phyloP scores from a whole-genome alignment of 2,329 filamentous ascomycete species.

The Pyrenochaeta sp. region DNA sequence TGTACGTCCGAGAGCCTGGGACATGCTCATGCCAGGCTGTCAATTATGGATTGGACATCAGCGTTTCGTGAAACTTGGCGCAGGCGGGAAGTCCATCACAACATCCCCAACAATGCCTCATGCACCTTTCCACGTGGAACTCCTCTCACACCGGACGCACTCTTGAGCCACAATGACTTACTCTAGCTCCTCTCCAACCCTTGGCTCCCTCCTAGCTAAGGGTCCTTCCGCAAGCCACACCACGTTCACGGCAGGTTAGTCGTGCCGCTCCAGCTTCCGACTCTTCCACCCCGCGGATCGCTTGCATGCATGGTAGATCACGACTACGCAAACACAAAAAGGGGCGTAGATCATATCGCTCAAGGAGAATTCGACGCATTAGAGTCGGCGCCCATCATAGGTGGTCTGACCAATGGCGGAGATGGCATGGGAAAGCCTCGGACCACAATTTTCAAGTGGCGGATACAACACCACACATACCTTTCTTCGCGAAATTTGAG shows the following conservation, averaged over 20 bases:
- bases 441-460: too few species aligned
- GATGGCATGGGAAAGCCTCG: too few species aligned
- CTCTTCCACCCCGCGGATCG: slow-evolving; percentile 14
- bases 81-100: too few species aligned
- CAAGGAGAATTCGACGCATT: too few species aligned
- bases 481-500: too few species aligned
- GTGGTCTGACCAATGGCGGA: too few species aligned
- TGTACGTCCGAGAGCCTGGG: too few species aligned
- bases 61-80: too few species aligned
- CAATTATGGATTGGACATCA: too few species aligned
- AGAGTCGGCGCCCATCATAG: too few species aligned
- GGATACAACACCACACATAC: too few species aligned
- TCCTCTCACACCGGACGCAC: slow-evolving; percentile 5
- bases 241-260: slow-evolving; percentile 14
- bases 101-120: neutral
- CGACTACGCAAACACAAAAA: slow-evolving; percentile 6
- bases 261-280: slow-evolving; percentile 6
- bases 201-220: slow-evolving; percentile 16
- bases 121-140: neutral
- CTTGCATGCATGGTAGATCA: slow-evolving; percentile 19
- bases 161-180: neutral
- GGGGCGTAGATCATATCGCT: slow-evolving; percentile 17
- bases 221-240: slow-evolving; percentile 15
- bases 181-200: neutral
- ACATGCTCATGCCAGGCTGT: too few species aligned